Evolutionary conservation across 208 protist species (phyloP).

Genomic region (Trypanosomatidae sp.): DNA sequence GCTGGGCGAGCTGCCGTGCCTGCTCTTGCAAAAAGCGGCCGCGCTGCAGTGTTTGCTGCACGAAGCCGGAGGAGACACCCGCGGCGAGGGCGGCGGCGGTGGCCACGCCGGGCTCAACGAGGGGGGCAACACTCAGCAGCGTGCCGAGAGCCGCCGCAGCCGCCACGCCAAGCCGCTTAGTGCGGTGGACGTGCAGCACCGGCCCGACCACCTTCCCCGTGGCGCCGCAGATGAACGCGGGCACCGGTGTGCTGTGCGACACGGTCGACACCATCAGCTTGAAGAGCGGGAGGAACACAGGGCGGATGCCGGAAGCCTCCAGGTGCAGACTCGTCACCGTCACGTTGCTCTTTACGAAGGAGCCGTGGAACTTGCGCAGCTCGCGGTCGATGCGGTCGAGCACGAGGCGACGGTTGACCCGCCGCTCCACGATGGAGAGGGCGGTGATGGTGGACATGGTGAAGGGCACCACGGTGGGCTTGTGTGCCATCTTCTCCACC

Average conservation of each 20-base stretch:
- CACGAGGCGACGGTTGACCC: conserved; percentile 59
- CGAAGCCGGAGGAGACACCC: conserved; percentile 32
- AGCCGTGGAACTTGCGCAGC: conserved; percentile 86
- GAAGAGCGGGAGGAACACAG: conserved; percentile 84
- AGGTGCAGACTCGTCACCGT: conserved; percentile 58
- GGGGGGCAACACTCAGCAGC: conserved; percentile 44
- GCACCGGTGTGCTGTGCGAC: conserved; percentile 39
- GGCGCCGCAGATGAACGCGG: conserved; percentile 85
- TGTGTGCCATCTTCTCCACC: conserved; percentile 60
- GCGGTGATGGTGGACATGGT: conserved; percentile 87
- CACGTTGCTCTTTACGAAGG: conserved; percentile 76
- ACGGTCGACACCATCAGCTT: conserved; percentile 70
- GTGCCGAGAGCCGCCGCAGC: conserved; percentile 30
- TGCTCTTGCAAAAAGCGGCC: conserved; percentile 48
- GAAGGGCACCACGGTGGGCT: conserved; percentile 76
- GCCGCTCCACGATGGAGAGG: conserved; percentile 70
- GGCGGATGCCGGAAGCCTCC: conserved; percentile 65
- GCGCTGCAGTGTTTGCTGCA: conserved; percentile 30
- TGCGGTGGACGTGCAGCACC: conserved; percentile 54
- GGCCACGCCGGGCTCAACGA: conserved; percentile 64
- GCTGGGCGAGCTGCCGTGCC: conserved; percentile 51
- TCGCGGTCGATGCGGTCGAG: conserved; percentile 76
- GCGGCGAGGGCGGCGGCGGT: conserved; percentile 61
- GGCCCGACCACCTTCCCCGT: conserved; percentile 83
- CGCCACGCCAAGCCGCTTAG: conserved; percentile 25